Evolutionary conservation across 345 rosid species (phyloP).

Genomic region (Eucalyptus polybractea): DNA sequence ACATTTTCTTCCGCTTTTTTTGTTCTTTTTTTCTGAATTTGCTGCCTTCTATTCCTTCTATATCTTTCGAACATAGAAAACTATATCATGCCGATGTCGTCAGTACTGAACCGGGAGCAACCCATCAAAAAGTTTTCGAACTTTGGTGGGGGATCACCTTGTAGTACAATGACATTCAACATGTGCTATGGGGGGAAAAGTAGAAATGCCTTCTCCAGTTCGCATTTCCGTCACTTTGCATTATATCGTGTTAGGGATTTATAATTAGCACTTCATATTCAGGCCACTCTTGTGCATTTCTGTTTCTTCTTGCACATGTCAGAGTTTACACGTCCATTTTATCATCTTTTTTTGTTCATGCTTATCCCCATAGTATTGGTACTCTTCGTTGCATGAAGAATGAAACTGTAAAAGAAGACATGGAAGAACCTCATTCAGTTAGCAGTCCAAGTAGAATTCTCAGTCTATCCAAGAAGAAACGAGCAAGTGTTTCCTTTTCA

Average conservation of each 20-base stretch:
- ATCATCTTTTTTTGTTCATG: not conserved
- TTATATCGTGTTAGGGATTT: not conserved
- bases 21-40: fast-evolving
- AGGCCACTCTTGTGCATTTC: not conserved
- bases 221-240: not conserved
- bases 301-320: not conserved
- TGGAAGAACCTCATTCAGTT: slow-evolving; percentile 56
- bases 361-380: fast-evolving
- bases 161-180: not conserved
- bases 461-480: slow-evolving; percentile 53
- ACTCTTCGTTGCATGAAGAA: not conserved
- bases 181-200: fast-evolving
- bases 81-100: not conserved
- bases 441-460: slow-evolving; percentile 63
- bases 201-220: not conserved
- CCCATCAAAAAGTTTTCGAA: not conserved
- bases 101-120: too few species aligned
- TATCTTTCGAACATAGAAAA: not conserved
- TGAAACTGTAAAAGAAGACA: not conserved
- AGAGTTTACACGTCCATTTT: not conserved
- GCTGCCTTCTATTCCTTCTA: not conserved
- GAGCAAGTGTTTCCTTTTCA: slow-evolving; percentile 16
- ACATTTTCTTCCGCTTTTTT: not conserved
- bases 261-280: not conserved
- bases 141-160: fast-evolving